Evolutionary conservation across 495 filamentous ascomycete species (phyloP).

Genomic region (Evansstolkia leycettana): DNA sequence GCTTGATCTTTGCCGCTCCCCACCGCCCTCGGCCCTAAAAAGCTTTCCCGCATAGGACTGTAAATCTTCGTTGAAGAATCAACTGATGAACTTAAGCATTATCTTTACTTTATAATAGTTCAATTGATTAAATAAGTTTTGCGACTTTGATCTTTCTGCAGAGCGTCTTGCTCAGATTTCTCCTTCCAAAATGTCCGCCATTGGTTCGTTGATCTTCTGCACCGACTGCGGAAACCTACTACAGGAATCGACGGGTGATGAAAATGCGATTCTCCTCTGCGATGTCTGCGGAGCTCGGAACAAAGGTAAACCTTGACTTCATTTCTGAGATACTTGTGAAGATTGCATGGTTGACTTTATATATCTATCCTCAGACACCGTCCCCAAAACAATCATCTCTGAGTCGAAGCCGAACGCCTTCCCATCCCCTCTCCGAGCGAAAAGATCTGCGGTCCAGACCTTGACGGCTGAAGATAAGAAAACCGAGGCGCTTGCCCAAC

Average conservation of each 20-base stretch:
- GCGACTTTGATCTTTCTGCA: too few species aligned
- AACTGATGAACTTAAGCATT: background rate
- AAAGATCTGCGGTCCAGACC: slow-evolving; percentile 73
- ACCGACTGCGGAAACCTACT: slow-evolving; percentile 87
- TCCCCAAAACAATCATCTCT: slow-evolving; percentile 71
- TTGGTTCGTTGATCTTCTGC: slow-evolving; percentile 89
- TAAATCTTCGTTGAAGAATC: too few species aligned
- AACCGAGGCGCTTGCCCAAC: slow-evolving; percentile 57
- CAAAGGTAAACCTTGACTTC: slow-evolving; percentile 46
- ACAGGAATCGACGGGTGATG: slow-evolving; percentile 60
- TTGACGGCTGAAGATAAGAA: slow-evolving; percentile 67
- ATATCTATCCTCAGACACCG: slow-evolving; percentile 50
- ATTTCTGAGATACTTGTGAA: slow-evolving; percentile 3
- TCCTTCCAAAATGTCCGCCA: slow-evolving; percentile 66
- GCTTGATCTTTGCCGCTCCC: background rate
- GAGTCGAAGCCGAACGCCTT: slow-evolving; percentile 75
- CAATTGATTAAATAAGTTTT: too few species aligned
- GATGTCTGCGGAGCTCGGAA: slow-evolving; percentile 75
- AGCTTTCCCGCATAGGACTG: background rate
- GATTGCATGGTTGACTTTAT: slow-evolving; percentile 2
- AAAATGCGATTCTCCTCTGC: slow-evolving; percentile 65
- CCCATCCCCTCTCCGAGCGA: slow-evolving; percentile 74
- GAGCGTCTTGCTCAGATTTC: too few species aligned
- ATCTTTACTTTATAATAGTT: too few species aligned
- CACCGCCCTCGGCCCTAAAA: background rate